These are phyloP conservation scores for Dipodascopsis uninucleata DNA, from an alignment of 805 yeast genomes.

Conservation along the genomic window DNA sequence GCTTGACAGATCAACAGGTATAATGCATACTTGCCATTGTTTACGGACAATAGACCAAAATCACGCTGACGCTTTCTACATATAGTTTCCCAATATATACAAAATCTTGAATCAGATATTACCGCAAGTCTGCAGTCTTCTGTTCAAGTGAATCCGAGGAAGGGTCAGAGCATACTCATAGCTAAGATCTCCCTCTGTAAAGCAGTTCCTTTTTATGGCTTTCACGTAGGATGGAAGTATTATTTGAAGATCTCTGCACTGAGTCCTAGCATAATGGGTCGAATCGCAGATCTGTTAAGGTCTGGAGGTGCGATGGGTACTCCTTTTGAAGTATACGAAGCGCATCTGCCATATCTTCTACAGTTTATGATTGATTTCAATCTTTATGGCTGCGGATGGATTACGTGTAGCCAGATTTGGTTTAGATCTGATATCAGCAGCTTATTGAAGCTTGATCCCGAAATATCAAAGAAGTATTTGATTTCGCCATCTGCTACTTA, in stretches of 20 bases:
- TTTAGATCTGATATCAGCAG: too few relatives aligned
- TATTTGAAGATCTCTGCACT: constrained; percentile 66
- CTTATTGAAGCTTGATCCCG: constrained; percentile 22
- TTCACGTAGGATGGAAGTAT: constrained; percentile 56
- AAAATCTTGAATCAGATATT: constrained; percentile 26
- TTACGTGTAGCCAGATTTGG: constrained; percentile 45
- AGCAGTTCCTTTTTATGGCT: constrained; percentile 84
- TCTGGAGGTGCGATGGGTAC: constrained; percentile 44
- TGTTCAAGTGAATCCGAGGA: constrained; percentile 28
- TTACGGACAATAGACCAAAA: constrained; percentile 7
- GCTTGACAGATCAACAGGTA: constrained; percentile 29
- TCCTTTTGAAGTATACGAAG: constrained; percentile 57
- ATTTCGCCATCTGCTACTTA: constrained; percentile 29
- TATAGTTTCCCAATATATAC: constrained; percentile 24
- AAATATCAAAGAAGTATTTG: neutral
- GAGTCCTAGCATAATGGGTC: constrained; percentile 55
- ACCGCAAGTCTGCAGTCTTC: constrained; percentile 32
- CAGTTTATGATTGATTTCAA: constrained; percentile 84
- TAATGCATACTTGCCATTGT: too few relatives aligned
- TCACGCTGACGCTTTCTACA: neutral
- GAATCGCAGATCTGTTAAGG: constrained; percentile 51
- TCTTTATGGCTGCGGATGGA: constrained; percentile 79
- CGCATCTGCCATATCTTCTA: constrained; percentile 71
- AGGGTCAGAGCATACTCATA: constrained; percentile 30
- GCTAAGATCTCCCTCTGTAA: constrained; percentile 49